Conservation (phyloP, 352 stramenopile species). For the Globisporangium parvum region DNA sequence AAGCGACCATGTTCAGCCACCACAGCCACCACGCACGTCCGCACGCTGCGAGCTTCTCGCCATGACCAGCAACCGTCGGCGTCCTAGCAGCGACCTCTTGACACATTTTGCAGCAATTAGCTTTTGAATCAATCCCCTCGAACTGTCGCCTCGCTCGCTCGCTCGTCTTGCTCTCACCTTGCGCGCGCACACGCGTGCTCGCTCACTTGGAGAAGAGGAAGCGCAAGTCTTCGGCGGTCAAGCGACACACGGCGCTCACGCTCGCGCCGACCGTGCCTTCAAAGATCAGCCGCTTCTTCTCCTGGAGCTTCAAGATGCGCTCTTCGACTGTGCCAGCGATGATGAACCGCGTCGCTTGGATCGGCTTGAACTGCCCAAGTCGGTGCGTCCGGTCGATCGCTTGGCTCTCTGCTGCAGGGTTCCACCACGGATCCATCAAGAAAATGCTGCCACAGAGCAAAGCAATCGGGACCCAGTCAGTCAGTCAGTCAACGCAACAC, state of each 20-base stretch:
- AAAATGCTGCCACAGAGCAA: conserved; percentile 80
- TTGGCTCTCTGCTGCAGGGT: conserved; percentile 91
- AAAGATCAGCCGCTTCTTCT: conserved; percentile 96
- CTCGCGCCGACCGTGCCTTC: conserved; percentile 97
- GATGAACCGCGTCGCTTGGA: conserved; percentile 97
- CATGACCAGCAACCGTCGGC: conserved; percentile 24
- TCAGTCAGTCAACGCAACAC: no score
- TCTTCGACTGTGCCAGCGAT: conserved; percentile 98
- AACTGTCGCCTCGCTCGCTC: background rate
- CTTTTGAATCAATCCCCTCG: background rate
- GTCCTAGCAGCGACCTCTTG: conserved; percentile 13
- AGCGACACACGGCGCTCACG: conserved; percentile 74
- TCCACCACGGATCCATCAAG: conserved; percentile 98
- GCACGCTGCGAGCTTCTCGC: conserved; percentile 5
- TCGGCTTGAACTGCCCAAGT: conserved; percentile 96
- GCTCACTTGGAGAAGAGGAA: conserved; percentile 85
- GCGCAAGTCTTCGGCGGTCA: conserved; percentile 93
- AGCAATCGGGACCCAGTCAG: conserved; percentile 8
- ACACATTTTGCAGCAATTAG: background rate
- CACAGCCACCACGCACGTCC: conserved; percentile 15
- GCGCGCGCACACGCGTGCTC: background rate
- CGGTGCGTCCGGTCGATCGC: conserved; percentile 98
- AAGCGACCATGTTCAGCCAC: conserved; percentile 16
- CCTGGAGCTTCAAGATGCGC: conserved; percentile 95
- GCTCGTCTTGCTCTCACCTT: background rate